Conservation (phyloP, 805 yeast species). For the Lipomyces oligophaga region DNA sequence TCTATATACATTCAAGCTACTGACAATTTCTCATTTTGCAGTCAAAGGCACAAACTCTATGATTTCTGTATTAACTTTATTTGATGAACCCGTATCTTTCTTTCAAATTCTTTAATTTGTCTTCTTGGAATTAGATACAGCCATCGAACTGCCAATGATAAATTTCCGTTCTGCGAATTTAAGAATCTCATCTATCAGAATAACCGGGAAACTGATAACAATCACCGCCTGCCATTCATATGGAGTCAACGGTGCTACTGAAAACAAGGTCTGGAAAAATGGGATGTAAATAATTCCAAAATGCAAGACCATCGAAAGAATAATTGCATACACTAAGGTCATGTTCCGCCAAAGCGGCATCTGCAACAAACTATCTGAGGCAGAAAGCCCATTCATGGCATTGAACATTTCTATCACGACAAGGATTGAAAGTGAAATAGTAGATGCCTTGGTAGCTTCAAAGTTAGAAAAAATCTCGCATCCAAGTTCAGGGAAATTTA, state of each 20-base stretch:
- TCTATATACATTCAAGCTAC: neutral
- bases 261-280: slow-evolving; percentile 36
- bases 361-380: slow-evolving; percentile 40
- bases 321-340: slow-evolving; percentile 41
- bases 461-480: slow-evolving; percentile 37
- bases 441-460: slow-evolving; percentile 37
- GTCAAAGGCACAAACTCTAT: neutral
- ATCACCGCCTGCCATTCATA: slow-evolving; percentile 41
- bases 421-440: slow-evolving; percentile 42
- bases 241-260: slow-evolving; percentile 37
- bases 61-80: neutral
- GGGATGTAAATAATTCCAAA: slow-evolving; percentile 39
- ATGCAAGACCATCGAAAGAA: slow-evolving; percentile 39
- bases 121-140: no score
- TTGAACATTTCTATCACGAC: slow-evolving; percentile 45
- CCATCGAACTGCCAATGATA: slow-evolving; percentile 7
- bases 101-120: neutral
- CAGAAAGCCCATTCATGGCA: slow-evolving; percentile 42
- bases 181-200: slow-evolving; percentile 40
- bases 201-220: slow-evolving; percentile 40
- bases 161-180: slow-evolving; percentile 38
- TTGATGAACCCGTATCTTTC: neutral
- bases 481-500: slow-evolving; percentile 33
- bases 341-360: slow-evolving; percentile 43
- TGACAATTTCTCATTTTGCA: neutral